These are phyloP conservation scores for Peronosclerospora sorghi DNA, from an alignment of 352 stramenopile genomes.

Conservation along the genomic window DNA sequence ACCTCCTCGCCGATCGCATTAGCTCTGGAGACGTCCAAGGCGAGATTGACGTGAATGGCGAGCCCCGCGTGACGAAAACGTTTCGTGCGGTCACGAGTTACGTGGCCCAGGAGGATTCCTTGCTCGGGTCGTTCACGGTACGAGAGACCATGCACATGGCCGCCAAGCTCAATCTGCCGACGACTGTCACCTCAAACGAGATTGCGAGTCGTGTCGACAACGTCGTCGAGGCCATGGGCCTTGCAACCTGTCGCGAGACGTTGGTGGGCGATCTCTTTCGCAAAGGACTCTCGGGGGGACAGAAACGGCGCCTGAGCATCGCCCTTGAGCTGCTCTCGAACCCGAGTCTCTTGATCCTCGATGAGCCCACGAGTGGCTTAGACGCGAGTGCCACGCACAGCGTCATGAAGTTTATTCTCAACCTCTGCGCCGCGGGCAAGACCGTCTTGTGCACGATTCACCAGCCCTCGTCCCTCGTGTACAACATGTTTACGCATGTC, in stretches of 20 bases:
- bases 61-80: slow-evolving; percentile 14
- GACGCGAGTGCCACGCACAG: slow-evolving; percentile 18
- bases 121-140: slow-evolving; percentile 58
- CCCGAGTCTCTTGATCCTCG: slow-evolving; percentile 66
- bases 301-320: slow-evolving; percentile 70
- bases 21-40: slow-evolving; percentile 32
- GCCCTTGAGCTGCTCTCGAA: slow-evolving; percentile 66
- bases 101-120: slow-evolving; percentile 56
- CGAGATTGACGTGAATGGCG: slow-evolving; percentile 43
- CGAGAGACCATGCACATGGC: slow-evolving; percentile 56
- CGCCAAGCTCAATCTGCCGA: slow-evolving; percentile 41
- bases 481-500: slow-evolving; percentile 27
- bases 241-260: slow-evolving; percentile 32
- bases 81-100: slow-evolving; percentile 44
- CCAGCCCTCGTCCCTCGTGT: slow-evolving; percentile 65
- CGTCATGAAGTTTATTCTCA: slow-evolving; percentile 16
- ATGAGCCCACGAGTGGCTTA: slow-evolving; percentile 58
- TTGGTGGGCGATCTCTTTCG: slow-evolving; percentile 66
- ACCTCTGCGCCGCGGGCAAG: slow-evolving; percentile 7
- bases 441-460: slow-evolving; percentile 87
- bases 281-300: slow-evolving; percentile 64
- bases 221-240: slow-evolving; percentile 50
- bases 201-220: slow-evolving; percentile 26
- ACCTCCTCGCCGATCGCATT: slow-evolving; percentile 51
- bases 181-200: slow-evolving; percentile 14